Percentiles rank a stretch among this genome's conserved stretches.
Evolutionary conservation across 129 eudicot species (phyloP).

Genomic region (Oenanthe sinensis): DNA sequence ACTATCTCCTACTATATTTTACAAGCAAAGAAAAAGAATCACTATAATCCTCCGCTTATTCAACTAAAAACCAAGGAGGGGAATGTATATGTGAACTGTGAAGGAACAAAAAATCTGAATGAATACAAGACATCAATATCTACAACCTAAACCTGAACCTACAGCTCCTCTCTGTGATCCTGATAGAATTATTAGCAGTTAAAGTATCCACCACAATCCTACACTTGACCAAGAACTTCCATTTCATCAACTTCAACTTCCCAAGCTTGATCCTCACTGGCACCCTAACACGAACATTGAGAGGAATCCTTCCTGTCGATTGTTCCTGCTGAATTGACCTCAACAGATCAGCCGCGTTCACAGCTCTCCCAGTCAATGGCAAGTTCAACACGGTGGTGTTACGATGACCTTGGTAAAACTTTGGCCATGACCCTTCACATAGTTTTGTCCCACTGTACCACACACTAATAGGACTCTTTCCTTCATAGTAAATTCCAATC

Average conservation of each 20-base stretch:
- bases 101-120: neutral
- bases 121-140: constrained; percentile 13
- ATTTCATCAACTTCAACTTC: constrained; percentile 53
- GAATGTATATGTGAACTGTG: neutral
- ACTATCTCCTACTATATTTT: no score
- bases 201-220: constrained; percentile 50
- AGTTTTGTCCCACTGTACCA: constrained; percentile 46
- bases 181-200: constrained; percentile 37
- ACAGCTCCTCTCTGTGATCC: constrained; percentile 56
- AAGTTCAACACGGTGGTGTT: constrained; percentile 57
- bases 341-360: constrained; percentile 36
- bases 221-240: constrained; percentile 69
- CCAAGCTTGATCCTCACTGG: constrained; percentile 76
- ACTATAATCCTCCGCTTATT: constrained; percentile 16
- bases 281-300: constrained; percentile 49
- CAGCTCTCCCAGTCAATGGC: constrained; percentile 37
- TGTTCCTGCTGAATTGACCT: constrained; percentile 33
- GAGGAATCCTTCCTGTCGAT: constrained; percentile 55
- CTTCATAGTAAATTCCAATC: constrained; percentile 70
- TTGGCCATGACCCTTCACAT: constrained; percentile 74
- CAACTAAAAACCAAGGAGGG: neutral
- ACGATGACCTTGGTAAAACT: constrained; percentile 82
- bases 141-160: constrained; percentile 48
- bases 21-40: neutral
- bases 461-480: constrained; percentile 53